These are phyloP conservation scores for Oryza officinalis DNA, from an alignment of 176 grass and related monocot species.

Conservation along the genomic window DNA sequence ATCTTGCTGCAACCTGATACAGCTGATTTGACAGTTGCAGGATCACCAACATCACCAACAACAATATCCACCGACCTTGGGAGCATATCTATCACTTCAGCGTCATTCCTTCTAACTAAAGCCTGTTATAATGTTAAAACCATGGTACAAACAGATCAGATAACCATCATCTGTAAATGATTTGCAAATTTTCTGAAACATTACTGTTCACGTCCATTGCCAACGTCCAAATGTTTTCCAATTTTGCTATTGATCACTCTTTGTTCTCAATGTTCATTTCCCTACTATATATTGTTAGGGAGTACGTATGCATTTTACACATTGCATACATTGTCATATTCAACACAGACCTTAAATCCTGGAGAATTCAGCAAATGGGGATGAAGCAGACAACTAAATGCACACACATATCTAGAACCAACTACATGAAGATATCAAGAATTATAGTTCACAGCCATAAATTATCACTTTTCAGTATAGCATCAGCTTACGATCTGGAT, in stretches of 20 bases:
- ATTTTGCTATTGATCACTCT: neutral
- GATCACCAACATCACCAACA: conserved; percentile 91
- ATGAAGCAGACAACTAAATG: neutral
- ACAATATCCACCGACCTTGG: conserved; percentile 81
- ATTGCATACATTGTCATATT: neutral
- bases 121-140: conserved; percentile 44
- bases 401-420: neutral
- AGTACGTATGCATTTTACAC: neutral
- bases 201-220: neutral
- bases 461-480: neutral
- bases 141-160: neutral
- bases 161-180: neutral
- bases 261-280: neutral
- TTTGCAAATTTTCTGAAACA: neutral
- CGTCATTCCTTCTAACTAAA: conserved; percentile 81
- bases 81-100: conserved; percentile 89
- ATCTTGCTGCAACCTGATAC: conserved; percentile 89
- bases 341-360: neutral
- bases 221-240: neutral
- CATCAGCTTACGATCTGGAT: neutral
- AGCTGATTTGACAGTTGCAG: conserved; percentile 62
- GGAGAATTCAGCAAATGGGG: neutral
- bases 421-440: neutral
- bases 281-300: neutral
- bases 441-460: neutral